Evolutionary conservation across 805 yeast species (phyloP).

Genomic region (Zygosaccharomyces kombuchaensis): DNA sequence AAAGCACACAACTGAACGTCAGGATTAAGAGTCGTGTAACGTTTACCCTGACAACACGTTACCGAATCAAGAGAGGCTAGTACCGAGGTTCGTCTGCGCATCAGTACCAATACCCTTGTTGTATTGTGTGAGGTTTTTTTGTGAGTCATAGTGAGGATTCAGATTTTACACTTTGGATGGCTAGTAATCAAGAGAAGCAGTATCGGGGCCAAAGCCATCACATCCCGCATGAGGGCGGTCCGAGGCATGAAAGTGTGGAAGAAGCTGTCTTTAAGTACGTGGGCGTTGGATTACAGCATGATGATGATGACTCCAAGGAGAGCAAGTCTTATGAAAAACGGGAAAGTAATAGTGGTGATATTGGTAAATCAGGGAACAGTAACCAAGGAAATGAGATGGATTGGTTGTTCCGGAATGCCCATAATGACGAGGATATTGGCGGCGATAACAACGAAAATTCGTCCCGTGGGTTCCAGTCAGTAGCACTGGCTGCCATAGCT

Average conservation of each 20-base stretch:
- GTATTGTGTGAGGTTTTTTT: neutral
- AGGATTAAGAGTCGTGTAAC: slow-evolving; percentile 5
- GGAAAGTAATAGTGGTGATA: slow-evolving; percentile 18
- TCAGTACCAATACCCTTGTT: neutral
- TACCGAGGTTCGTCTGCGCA: neutral
- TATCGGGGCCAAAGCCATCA: slow-evolving; percentile 10
- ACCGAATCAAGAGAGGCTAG: slow-evolving; percentile 1
- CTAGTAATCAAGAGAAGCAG: slow-evolving; percentile 14
- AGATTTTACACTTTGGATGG: slow-evolving; percentile 2
- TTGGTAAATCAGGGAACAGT: slow-evolving; percentile 8
- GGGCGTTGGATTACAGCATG: slow-evolving; percentile 52
- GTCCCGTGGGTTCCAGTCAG: slow-evolving; percentile 21
- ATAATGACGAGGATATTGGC: slow-evolving; percentile 11
- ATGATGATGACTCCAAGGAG: slow-evolving; percentile 28
- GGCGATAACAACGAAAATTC: slow-evolving; percentile 7
- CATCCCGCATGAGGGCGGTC: slow-evolving; percentile 12
- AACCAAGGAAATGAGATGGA: slow-evolving; percentile 10
- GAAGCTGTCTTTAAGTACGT: slow-evolving; percentile 75
- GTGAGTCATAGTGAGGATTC: slow-evolving; percentile 1
- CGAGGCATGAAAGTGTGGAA: slow-evolving; percentile 49
- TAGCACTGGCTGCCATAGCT: slow-evolving; percentile 34
- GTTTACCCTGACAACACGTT: slow-evolving; percentile 20
- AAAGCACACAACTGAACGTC: slow-evolving; percentile 2
- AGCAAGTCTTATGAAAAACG: slow-evolving; percentile 29
- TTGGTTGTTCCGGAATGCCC: slow-evolving; percentile 14